phyloP scores from a whole-genome alignment of 148 eudicot species.

The Nepenthes gracilis region DNA sequence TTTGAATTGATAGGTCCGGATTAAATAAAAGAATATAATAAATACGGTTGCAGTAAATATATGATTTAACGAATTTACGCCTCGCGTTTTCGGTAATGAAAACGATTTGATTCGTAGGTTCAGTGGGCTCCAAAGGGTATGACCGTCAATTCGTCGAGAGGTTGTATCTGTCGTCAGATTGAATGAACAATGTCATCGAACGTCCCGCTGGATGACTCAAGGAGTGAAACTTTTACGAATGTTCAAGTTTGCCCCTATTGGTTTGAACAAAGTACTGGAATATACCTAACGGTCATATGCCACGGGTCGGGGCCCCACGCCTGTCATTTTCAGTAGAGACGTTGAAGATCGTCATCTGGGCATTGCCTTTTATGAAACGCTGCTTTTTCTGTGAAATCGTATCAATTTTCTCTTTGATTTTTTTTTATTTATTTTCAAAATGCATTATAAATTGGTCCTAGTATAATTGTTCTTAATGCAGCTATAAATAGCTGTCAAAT shows the following conservation, averaged over 20 bases:
- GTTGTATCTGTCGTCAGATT: slow-evolving; percentile 6
- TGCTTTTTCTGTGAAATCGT: neutral
- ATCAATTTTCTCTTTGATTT: neutral
- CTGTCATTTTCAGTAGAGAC: slow-evolving; percentile 12
- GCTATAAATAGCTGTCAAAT: too few relatives aligned
- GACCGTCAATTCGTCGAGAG: slow-evolving; percentile 6
- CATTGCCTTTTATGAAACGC: neutral
- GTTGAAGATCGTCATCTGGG: neutral
- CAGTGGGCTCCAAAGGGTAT: slow-evolving; percentile 2
- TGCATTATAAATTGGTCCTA: neutral
- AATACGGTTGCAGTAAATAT: too few relatives aligned
- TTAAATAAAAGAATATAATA: slow-evolving; percentile 3
- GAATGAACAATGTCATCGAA: slow-evolving; percentile 12
- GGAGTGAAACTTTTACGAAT: slow-evolving; percentile 6
- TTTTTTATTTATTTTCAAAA: neutral
- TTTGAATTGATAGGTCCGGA: slow-evolving; percentile 7
- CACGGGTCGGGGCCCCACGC: slow-evolving; percentile 11
- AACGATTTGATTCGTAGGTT: slow-evolving; percentile 1
- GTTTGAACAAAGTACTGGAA: slow-evolving; percentile 7
- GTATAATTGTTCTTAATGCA: neutral
- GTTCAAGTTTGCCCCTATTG: slow-evolving; percentile 8
- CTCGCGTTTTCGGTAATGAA: neutral
- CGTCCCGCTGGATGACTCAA: slow-evolving; percentile 19
- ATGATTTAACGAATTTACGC: too few relatives aligned
- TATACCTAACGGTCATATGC: slow-evolving; percentile 21